phyloP scores from a whole-genome alignment of 2,329 filamentous ascomycete species.

The Neofusicoccum parvum region DNA sequence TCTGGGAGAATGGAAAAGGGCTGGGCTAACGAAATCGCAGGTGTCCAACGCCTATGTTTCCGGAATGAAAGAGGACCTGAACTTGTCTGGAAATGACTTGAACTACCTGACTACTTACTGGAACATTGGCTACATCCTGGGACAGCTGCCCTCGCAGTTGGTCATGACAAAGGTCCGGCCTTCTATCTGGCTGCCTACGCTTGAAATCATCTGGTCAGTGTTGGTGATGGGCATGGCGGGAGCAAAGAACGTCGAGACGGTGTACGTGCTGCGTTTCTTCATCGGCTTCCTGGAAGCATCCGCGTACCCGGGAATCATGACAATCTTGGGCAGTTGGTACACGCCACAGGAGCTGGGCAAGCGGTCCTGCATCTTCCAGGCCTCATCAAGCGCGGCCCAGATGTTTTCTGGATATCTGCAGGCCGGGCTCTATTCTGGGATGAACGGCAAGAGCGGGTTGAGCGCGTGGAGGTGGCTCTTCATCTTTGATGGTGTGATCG shows the following conservation, averaged over 20 bases:
- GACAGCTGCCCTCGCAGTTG: conserved; percentile 32
- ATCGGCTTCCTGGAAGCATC: conserved; percentile 39
- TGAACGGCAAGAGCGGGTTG: conserved; percentile 12
- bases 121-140: conserved; percentile 33
- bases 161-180: conserved; percentile 26
- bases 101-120: conserved; percentile 33
- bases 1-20: not conserved
- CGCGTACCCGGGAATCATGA: conserved; percentile 38
- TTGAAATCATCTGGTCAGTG: conserved; percentile 45
- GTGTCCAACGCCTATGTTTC: conserved; percentile 34
- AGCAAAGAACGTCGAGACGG: conserved; percentile 40
- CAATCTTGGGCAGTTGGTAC: conserved; percentile 45
- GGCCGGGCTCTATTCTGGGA: not conserved
- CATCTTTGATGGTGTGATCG: conserved; percentile 14
- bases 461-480: conserved; percentile 20
- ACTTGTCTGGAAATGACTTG: conserved; percentile 33
- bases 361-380: conserved; percentile 61
- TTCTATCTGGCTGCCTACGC: conserved; percentile 43
- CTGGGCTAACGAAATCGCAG: conserved; percentile 23
- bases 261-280: conserved; percentile 44
- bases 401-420: conserved; percentile 21
- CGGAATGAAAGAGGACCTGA: conserved; percentile 35
- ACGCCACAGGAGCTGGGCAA: conserved; percentile 53
- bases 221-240: conserved; percentile 42
- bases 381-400: conserved; percentile 38